phyloP scores from a whole-genome alignment of 345 rosid genomes.

The Acer campestre region DNA sequence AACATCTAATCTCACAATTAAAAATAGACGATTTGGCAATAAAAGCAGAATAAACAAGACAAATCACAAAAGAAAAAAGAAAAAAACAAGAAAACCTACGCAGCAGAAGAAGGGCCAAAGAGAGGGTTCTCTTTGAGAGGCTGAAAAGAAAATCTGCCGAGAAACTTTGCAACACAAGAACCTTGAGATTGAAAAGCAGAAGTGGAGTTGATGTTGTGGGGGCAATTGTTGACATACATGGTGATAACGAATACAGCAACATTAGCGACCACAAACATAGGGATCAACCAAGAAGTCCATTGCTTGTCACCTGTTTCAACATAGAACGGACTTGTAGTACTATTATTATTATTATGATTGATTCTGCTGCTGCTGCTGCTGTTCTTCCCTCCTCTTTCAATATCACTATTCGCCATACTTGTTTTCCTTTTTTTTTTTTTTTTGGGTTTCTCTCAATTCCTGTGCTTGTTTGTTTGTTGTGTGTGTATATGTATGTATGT shows the following conservation, averaged over 20 bases:
- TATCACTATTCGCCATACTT: constrained; percentile 61
- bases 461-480: neutral
- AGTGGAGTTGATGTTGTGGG: constrained; percentile 42
- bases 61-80: neutral
- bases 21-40: neutral
- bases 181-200: constrained; percentile 24
- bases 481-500: neutral
- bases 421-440: no score
- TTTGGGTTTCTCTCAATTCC: neutral
- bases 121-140: constrained; percentile 91
- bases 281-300: constrained; percentile 96
- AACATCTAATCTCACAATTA: neutral
- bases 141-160: constrained; percentile 82
- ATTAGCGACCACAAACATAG: constrained; percentile 73
- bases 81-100: constrained; percentile 50
- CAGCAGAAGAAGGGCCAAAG: constrained; percentile 84
- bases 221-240: constrained; percentile 93
- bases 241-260: constrained; percentile 61
- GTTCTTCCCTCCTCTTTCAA: constrained; percentile 55
- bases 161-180: constrained; percentile 69
- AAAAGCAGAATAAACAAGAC: neutral
- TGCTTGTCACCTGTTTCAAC: constrained; percentile 46
- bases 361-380: constrained; percentile 32
- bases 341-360: neutral
- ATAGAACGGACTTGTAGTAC: constrained; percentile 22